These are phyloP conservation scores for Pythium dissimile DNA, from an alignment of 352 stramenopile genomes.

Conservation along the genomic window DNA sequence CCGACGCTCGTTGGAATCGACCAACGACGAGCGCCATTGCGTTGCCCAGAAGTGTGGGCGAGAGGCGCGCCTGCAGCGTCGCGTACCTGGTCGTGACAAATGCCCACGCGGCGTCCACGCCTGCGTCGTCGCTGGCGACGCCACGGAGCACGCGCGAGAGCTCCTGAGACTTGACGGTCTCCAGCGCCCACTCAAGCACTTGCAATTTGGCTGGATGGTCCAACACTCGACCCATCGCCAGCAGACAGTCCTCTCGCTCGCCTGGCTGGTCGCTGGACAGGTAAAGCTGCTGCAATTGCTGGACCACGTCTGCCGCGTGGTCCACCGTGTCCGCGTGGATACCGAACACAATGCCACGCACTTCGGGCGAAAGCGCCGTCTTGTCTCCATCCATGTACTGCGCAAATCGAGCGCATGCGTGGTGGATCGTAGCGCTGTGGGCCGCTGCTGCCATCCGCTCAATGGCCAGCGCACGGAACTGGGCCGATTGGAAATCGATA, in stretches of 20 bases:
- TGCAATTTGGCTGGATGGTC: conserved; percentile 33
- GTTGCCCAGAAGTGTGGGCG: too few relatives aligned
- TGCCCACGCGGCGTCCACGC: too few relatives aligned
- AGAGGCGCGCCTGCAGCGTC: too few relatives aligned
- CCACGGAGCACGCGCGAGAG: conserved; percentile 44
- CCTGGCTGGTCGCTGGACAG: conserved; percentile 54
- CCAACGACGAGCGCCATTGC: too few relatives aligned
- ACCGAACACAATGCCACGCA: conserved; percentile 52
- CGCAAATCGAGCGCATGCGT: conserved; percentile 47
- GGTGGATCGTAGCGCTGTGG: conserved; percentile 44
- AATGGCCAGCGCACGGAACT: conserved; percentile 62
- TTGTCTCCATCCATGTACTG: conserved; percentile 41
- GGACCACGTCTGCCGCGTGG: conserved; percentile 12
- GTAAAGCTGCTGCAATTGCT: conserved; percentile 57
- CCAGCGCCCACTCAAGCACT: conserved; percentile 66
- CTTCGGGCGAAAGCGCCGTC: conserved; percentile 39
- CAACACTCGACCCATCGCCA: conserved; percentile 43
- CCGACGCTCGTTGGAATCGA: too few relatives aligned
- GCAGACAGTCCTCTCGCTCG: conserved; percentile 53
- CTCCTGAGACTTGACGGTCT: conserved; percentile 55
- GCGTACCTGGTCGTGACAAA: too few relatives aligned
- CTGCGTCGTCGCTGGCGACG: too few relatives aligned
- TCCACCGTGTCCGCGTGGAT: conserved; percentile 25
- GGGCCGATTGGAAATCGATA: conserved; percentile 10
- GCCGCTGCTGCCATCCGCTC: conserved; percentile 42